A percentile compares a stretch with the other conserved stretches of the same genome.
Evolutionary conservation across 305 asterid species (phyloP).

Genomic region (Fraxinus albicans): DNA sequence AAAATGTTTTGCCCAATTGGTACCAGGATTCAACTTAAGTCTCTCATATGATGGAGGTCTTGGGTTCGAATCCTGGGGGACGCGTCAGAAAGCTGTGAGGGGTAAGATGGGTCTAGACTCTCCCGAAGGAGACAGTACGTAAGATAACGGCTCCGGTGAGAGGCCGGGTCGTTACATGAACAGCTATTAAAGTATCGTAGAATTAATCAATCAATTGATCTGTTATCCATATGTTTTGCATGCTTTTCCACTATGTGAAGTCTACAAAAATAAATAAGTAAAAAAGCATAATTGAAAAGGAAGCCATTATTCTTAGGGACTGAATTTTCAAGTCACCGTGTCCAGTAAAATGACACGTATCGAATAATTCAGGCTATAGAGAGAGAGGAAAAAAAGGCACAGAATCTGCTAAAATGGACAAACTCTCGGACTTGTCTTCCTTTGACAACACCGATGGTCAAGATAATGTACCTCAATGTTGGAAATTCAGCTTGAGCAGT

Average conservation of each 20-base stretch:
- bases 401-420: neutral
- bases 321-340: neutral
- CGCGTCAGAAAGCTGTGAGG: too few species aligned
- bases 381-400: neutral
- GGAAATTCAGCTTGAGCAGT: constrained; percentile 45
- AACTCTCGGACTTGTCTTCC: neutral
- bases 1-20: neutral
- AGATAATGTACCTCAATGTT: neutral
- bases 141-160: too few species aligned
- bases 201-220: neutral
- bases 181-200: neutral
- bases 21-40: too few species aligned
- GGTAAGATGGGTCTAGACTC: too few species aligned
- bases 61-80: too few species aligned
- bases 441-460: neutral
- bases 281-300: neutral
- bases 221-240: neutral
- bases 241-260: neutral
- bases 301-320: neutral
- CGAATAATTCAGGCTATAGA: neutral
- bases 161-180: neutral
- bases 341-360: neutral
- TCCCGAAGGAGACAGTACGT: too few species aligned
- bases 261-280: neutral
- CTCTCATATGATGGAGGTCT: too few species aligned